Evolutionary conservation across 2,329 filamentous ascomycete genomes (phyloP).

Genomic region (Penicillium sp.): DNA sequence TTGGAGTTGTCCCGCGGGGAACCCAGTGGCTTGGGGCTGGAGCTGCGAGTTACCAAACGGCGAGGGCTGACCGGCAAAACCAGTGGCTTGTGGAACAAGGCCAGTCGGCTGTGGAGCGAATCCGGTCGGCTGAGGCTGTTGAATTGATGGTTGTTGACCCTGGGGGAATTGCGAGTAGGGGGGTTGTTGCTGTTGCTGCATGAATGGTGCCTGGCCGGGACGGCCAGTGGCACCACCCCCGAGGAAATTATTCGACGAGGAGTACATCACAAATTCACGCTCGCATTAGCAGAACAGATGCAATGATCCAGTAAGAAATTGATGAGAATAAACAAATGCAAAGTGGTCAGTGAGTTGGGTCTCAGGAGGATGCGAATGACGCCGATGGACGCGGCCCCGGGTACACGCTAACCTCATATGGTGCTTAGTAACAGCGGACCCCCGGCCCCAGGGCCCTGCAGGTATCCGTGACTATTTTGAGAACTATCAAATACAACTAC

Average conservation of each 20-base stretch:
- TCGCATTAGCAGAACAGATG: conserved; percentile 30
- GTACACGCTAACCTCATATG: conserved; percentile 24
- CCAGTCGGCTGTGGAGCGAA: conserved; percentile 51
- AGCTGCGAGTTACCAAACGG: conserved; percentile 55
- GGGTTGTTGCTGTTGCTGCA: conserved; percentile 50
- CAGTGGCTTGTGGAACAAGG: conserved; percentile 58
- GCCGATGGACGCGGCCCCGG: conserved; percentile 30
- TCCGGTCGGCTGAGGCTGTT: conserved; percentile 54
- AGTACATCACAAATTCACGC: conserved; percentile 69
- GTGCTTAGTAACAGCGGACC: conserved; percentile 21
- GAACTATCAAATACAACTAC: conserved; percentile 3
- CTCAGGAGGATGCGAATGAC: conserved; percentile 35
- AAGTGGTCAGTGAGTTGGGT: conserved; percentile 20
- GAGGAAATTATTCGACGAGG: conserved; percentile 81
- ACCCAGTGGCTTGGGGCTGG: conserved; percentile 71
- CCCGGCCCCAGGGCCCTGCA: neutral
- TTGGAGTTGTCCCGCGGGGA: conserved; percentile 52
- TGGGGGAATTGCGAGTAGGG: conserved; percentile 43
- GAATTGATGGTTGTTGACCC: conserved; percentile 55
- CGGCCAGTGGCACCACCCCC: conserved; percentile 76
- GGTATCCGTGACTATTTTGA: conserved; percentile 3
- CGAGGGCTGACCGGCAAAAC: conserved; percentile 57
- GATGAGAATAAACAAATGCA: conserved; percentile 29
- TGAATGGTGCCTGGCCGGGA: conserved; percentile 63
- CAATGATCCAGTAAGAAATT: conserved; percentile 19